Percentiles rank a stretch among this genome's conserved stretches.
phyloP scores from a whole-genome alignment of 768 basidiomycete species.

The Xerocomellus amylosporus region DNA sequence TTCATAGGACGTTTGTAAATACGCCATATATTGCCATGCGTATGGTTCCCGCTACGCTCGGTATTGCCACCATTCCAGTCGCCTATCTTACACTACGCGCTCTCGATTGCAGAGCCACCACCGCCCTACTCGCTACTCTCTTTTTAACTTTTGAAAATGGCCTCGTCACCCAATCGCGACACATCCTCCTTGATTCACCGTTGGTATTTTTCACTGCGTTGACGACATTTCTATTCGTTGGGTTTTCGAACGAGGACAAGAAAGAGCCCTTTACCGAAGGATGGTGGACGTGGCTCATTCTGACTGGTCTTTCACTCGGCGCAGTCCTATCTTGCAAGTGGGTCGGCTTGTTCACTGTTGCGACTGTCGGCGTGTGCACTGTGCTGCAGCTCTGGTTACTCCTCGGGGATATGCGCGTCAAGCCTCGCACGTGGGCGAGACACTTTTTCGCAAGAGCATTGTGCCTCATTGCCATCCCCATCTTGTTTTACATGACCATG shows the following conservation, averaged over 20 bases:
- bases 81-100: conserved; percentile 92
- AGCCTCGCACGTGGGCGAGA: conserved; percentile 68
- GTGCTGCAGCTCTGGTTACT: conserved; percentile 84
- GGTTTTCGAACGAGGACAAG: conserved; percentile 90
- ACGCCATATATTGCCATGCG: conserved; percentile 98
- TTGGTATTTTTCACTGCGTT: conserved; percentile 97
- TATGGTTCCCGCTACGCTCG: conserved; percentile 86
- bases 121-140: conserved; percentile 85
- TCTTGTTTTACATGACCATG: conserved; percentile 93
- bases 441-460: conserved; percentile 90
- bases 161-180: conserved; percentile 90
- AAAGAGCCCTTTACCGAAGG: conserved; percentile 73
- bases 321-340: conserved; percentile 95
- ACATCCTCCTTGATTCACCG: conserved; percentile 98
- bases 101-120: conserved; percentile 88
- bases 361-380: conserved; percentile 85
- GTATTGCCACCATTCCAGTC: conserved; percentile 84
- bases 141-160: conserved; percentile 98
- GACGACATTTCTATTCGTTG: conserved; percentile 80
- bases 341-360: conserved; percentile 98
- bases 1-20: conserved; percentile 67
- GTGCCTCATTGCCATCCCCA: conserved; percentile 83
- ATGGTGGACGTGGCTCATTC: conserved; percentile 92
- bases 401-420: conserved; percentile 80
- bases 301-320: conserved; percentile 87